Percentiles rank a stretch among this genome's conserved stretches.
phyloP scores from a whole-genome alignment of 2,329 filamentous ascomycete genomes.

The Cercospora nicotianae region DNA sequence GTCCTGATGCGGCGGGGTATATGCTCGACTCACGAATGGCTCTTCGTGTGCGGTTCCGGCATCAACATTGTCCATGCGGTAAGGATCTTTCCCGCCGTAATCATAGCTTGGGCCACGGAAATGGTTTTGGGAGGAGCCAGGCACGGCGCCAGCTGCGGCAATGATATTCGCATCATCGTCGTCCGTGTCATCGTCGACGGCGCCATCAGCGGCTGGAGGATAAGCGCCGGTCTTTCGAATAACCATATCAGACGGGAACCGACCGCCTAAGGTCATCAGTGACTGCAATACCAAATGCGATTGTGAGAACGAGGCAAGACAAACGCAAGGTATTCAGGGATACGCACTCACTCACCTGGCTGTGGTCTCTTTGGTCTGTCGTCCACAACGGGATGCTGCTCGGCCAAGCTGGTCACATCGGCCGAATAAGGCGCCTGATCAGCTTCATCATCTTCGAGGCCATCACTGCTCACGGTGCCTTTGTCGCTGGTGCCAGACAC shows the following conservation, averaged over 20 bases:
- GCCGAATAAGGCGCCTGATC: conserved; percentile 66
- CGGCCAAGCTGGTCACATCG: conserved; percentile 48
- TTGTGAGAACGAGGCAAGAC: conserved; percentile 18
- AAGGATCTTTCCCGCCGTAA: conserved; percentile 34
- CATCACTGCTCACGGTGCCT: conserved; percentile 68
- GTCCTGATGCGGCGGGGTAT: conserved; percentile 22
- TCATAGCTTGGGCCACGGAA: conserved; percentile 24
- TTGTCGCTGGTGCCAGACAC: conserved; percentile 63
- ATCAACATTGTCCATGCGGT: conserved; percentile 33
- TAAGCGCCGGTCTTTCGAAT: conserved; percentile 63
- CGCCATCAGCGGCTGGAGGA: conserved; percentile 77
- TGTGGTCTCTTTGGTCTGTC: conserved; percentile 66
- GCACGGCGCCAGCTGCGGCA: conserved; percentile 47
- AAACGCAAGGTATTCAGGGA: conserved; percentile 28
- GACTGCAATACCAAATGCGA: conserved; percentile 17
- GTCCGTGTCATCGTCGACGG: conserved; percentile 51
- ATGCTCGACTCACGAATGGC: conserved; percentile 30
- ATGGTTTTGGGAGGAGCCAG: conserved; percentile 32
- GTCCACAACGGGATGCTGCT: conserved; percentile 40
- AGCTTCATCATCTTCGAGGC: conserved; percentile 69
- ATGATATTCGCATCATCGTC: conserved; percentile 69
- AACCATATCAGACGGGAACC: conserved; percentile 92
- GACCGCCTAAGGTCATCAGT: conserved; percentile 49
- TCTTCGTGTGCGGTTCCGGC: conserved; percentile 20
- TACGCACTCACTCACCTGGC: conserved; percentile 66